phyloP scores from a whole-genome alignment of 257 asterid genomes.

The Buddleja alternifolia region DNA sequence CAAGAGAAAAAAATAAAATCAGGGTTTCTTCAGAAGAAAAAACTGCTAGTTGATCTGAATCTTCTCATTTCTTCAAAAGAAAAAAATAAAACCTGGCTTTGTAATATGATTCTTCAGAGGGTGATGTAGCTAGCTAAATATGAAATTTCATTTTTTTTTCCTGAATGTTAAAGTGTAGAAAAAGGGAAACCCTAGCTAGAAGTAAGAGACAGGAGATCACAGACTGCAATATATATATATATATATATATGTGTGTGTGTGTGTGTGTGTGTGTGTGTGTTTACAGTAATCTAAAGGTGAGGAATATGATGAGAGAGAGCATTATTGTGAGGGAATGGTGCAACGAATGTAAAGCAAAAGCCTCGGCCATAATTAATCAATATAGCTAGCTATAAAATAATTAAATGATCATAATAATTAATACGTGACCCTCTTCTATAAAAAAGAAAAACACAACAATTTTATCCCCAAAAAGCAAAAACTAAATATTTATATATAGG shows the following conservation, averaged over 20 bases:
- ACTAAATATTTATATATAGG: no score
- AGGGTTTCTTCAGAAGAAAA: conserved; percentile 28
- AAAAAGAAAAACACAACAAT: no score
- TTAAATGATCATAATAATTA: no score
- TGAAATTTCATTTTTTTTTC: background rate
- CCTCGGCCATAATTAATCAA: conserved; percentile 18
- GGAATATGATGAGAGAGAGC: conserved; percentile 37
- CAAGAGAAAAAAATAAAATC: background rate
- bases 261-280: no score
- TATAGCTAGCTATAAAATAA: no score
- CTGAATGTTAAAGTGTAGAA: conserved; percentile 12
- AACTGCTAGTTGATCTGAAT: conserved; percentile 25
- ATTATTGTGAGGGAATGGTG: conserved; percentile 30
- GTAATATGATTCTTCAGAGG: conserved; percentile 25
- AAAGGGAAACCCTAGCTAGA: conserved; percentile 71
- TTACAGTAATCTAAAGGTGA: conserved; percentile 34
- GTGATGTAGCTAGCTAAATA: conserved; percentile 5
- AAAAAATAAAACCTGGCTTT: no score
- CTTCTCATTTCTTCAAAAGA: conserved; percentile 10
- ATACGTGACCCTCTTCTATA: no score
- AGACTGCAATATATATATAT: conserved; percentile 29
- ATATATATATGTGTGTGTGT: background rate
- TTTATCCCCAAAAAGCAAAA: no score
- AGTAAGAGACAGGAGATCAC: conserved; percentile 28
- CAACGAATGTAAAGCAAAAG: conserved; percentile 40